These are phyloP conservation scores for Chalara sp. DNA, from an alignment of 2,329 filamentous ascomycete genomes.

Conservation along the genomic window DNA sequence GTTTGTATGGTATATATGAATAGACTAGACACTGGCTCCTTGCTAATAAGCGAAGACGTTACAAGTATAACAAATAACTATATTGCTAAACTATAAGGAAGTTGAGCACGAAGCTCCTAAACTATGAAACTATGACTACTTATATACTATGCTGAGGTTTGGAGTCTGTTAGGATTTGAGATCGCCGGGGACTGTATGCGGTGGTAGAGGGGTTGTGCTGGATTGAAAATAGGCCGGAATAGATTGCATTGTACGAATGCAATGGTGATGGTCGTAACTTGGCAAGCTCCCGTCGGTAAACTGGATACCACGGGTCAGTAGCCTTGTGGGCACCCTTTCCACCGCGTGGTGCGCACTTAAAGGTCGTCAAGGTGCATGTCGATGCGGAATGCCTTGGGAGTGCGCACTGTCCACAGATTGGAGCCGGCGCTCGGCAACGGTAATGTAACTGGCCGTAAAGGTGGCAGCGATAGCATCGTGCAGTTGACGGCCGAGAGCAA, in stretches of 20 bases:
- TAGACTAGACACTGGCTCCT: no score
- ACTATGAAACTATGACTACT: no score
- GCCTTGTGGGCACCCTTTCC: not conserved
- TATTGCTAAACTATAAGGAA: no score
- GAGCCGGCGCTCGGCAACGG: not conserved
- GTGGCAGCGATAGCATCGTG: not conserved
- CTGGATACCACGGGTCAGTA: not conserved
- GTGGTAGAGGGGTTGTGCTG: not conserved
- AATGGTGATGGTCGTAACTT: constrained; percentile 3
- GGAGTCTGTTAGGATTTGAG: no score
- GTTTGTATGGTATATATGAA: no score
- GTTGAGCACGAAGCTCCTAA: no score
- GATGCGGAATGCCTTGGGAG: not conserved
- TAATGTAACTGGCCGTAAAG: not conserved
- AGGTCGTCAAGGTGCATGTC: not conserved
- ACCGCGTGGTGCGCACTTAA: not conserved
- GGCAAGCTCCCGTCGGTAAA: not conserved
- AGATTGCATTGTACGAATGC: constrained; percentile 2
- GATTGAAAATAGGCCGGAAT: constrained; percentile 4
- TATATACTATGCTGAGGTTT: no score
- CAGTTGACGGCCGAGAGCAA: not conserved
- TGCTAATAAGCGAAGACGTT: no score
- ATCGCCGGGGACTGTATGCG: no score
- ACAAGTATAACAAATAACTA: no score
- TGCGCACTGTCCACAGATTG: not conserved